phyloP scores from a whole-genome alignment of 768 basidiomycete species.

The Kwoniella sp. region DNA sequence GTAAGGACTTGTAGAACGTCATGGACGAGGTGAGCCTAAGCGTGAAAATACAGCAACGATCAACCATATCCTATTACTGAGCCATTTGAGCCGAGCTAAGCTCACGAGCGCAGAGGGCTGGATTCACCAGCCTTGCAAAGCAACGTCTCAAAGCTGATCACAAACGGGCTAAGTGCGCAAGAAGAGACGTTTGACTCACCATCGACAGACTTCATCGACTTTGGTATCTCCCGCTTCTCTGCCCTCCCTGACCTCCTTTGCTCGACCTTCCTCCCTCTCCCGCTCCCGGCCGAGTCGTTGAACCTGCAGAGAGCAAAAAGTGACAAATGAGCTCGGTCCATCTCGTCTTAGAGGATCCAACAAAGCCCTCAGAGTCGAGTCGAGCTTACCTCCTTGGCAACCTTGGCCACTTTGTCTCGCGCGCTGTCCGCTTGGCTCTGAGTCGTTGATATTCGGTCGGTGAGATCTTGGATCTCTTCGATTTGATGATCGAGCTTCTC shows the following conservation, averaged over 20 bases:
- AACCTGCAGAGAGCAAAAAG: constrained; percentile 37
- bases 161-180: no score
- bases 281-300: constrained; percentile 47
- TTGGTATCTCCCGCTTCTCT: constrained; percentile 59
- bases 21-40: constrained; percentile 73
- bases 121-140: no score
- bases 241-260: constrained; percentile 72
- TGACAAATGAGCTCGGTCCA: constrained; percentile 3
- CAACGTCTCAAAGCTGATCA: no score
- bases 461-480: constrained; percentile 75
- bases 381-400: constrained; percentile 54
- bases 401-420: constrained; percentile 59
- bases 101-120: no score
- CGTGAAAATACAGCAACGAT: neutral
- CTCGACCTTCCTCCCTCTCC: constrained; percentile 66
- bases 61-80: neutral
- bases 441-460: constrained; percentile 64
- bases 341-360: neutral
- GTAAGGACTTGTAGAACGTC: constrained; percentile 66
- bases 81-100: no score
- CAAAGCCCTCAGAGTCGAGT: no score
- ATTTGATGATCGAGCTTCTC: constrained; percentile 74
- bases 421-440: constrained; percentile 59
- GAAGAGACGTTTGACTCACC: no score
- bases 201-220: constrained; percentile 54